Evolutionary conservation across 129 eudicot genomes (phyloP), one percentile per base, ranked within the genome.

Genomic region (Chrysanthemum lavandulifolium): DNA sequence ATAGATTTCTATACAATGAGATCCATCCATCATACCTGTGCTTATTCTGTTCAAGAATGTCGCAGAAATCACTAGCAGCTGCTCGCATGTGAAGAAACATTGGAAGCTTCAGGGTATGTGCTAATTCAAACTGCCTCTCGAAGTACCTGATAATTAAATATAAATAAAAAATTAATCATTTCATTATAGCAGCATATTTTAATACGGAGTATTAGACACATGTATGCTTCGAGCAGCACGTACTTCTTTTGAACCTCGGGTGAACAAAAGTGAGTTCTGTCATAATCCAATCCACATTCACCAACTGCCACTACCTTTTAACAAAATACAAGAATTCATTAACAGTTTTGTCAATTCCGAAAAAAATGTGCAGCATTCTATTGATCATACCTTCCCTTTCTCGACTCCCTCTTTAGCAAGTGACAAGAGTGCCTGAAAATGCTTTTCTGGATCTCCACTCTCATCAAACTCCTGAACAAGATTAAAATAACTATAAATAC

Each of bases 11-110:
- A 25, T 68, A 50, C 23, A 52, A 52, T 8, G 49, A 52, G 50
- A 69, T 59, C n/a, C 13, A 0, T 50, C 49, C 25, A 75, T 76
- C 58, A 79, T 81, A 90, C 98, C 89, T 86, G 78, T 84, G 82
- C 68, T 95, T 86, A 63, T 95, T 88, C 69, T 65, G 86, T 57
- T 81, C 88, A 65, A 95, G 87, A 86, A 95, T 91, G 73, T 86
- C 79, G 72, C 96, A 88, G 82, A 95, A 95, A 91, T 95, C 99
- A 5, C 77, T 76, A 10, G 92, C 91, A 61, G 99, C 99, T 72
- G 91, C 99, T 76, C 97, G 84, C 99, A 95, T 95, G 79, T 95
- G 97, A 73, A 95, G 89, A 84, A 95, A 95, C 99, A 95, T 91
- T 6, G 97, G 99, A 81, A 95, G 82, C 90, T 95, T 95, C 86